Conservation (phyloP, 83 land plant species). For the Isoetes engelmannii region DNA sequence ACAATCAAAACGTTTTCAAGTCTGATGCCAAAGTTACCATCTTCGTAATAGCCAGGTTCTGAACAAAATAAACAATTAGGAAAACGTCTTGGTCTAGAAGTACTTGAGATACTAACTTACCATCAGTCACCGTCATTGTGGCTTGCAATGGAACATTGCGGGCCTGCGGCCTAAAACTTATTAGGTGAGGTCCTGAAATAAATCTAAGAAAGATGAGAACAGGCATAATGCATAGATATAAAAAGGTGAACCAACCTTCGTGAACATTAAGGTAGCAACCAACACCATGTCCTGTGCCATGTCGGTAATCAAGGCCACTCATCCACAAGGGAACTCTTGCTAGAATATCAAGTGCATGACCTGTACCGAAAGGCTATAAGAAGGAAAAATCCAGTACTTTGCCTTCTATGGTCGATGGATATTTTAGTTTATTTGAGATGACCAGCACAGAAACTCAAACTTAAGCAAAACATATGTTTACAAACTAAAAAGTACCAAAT, state of each 20-base stretch:
- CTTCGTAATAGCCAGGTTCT: conserved; percentile 99
- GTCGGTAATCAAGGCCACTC: conserved; percentile 91
- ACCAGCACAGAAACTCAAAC: too few species aligned
- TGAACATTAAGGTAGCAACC: conserved; percentile 97
- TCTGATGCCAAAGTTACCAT: conserved; percentile 93
- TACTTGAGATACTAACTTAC: conserved; percentile 34
- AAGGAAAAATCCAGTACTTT: not conserved
- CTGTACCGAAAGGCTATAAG: conserved; percentile 23
- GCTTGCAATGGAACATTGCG: conserved; percentile 81
- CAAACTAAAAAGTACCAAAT: conserved; percentile 1
- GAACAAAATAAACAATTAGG: conserved; percentile 7
- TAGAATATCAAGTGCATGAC: conserved; percentile 84
- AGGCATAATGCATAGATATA: not conserved
- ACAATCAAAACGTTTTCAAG: conserved; percentile 91
- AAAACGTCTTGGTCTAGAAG: not conserved
- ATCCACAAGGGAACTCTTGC: conserved; percentile 92
- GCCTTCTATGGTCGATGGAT: too few species aligned
- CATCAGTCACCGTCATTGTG: conserved; percentile 96
- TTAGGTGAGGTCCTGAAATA: conserved; percentile 77
- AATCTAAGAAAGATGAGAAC: not conserved
- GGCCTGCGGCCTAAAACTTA: conserved; percentile 89
- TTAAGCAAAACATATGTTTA: not conserved
- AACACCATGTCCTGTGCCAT: conserved; percentile 99
- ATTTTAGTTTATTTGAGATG: too few species aligned
- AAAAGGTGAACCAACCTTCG: conserved; percentile 58